Base-by-base conservation (phyloP, 352 stramenopile genomes). In the Phytopythium aichiense region DNA sequence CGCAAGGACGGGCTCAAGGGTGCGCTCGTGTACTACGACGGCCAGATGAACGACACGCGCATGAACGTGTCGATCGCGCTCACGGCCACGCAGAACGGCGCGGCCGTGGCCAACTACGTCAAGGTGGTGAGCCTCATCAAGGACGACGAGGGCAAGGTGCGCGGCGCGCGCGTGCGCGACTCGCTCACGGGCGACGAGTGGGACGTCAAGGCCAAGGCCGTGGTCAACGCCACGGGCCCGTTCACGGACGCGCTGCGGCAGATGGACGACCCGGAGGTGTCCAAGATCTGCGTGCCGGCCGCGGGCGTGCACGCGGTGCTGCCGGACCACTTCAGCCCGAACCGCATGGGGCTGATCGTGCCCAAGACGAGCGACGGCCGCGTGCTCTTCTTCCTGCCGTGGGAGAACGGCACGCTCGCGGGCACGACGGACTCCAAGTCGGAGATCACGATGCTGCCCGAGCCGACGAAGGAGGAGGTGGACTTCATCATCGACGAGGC, bases 301-400 rank as follows among this genome's bases (percentile, higher is more conserved):
- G 92, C 91, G 7, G 96, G 96, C 38, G 94, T 99, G 40, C 96
- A 99, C 78, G 81, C 98, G 1, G 91, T 99, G 57, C 79, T 99
- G 40, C 95, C 94, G 2, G 92, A 97, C 73, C 92, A 99, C 77
- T 99, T 98, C 61, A 97, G 88, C 58, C 96, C 96, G 20, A 84
- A 91, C 67, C 88, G 83, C 59, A 98, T 98, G 91, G 96, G 96
- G 1, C 74, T 99, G 20, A 98, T 99, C 68, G 92, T 99, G 52
- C 96, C 96, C 53, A 98, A 98, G 69, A 99, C 96, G 12, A 92
- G 85, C 37, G 96, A 99, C 65, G 93, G 92, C 31, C 88, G 94
- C 60, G 87, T 96, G 63, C 62, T 94, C 25, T 99, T 99, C 82
- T 98, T 99, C 76, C 67, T 99, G 63, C 96, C 96, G 25, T 99